phyloP scores from a whole-genome alignment of 257 asterid genomes.

The Mentha longifolia region DNA sequence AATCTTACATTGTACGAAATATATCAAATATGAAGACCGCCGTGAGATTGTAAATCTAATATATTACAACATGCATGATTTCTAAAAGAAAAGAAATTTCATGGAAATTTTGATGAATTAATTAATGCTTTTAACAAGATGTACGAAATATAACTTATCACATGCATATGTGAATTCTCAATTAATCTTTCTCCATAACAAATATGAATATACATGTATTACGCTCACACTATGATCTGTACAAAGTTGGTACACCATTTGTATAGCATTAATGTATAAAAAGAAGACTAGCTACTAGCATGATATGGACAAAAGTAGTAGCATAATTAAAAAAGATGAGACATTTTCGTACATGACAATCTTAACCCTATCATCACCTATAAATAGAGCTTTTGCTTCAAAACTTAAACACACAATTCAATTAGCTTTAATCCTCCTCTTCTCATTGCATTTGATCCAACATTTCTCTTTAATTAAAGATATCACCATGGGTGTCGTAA shows the following conservation, averaged over 20 bases:
- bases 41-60: background rate
- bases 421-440: background rate
- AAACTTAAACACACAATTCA: conserved; percentile 22
- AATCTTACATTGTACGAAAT: background rate
- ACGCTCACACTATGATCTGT: background rate
- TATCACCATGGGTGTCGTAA: conserved; percentile 46
- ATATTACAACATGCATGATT: background rate
- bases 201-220: too few species aligned
- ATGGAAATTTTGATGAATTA: background rate
- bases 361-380: conserved; percentile 23
- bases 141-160: background rate
- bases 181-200: background rate
- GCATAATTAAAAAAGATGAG: background rate
- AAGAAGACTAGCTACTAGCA: background rate
- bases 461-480: background rate
- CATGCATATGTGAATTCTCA: background rate
- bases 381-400: conserved; percentile 10
- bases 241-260: background rate
- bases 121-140: background rate
- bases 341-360: conserved; percentile 13
- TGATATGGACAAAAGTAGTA: conserved; percentile 9
- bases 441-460: background rate
- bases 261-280: background rate
- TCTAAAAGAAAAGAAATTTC: background rate
- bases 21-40: too few species aligned